These are phyloP conservation scores for Arachnomyces sp. DNA, from an alignment of 2,329 filamentous ascomycete genomes.

Conservation along the genomic window DNA sequence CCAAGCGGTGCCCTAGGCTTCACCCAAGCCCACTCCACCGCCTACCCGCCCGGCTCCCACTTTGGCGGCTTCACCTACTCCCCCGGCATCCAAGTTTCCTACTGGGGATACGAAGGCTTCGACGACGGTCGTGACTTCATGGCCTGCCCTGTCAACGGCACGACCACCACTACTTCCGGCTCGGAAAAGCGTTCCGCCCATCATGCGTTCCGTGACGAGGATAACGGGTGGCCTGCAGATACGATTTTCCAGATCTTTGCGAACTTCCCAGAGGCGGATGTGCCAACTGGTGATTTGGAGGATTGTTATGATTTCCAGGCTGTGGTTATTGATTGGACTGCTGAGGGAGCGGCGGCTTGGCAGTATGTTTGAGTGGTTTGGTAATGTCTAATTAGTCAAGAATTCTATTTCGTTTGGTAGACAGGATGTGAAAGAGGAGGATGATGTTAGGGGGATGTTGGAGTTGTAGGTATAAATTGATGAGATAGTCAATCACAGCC, in stretches of 20 bases:
- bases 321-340: constrained; percentile 23
- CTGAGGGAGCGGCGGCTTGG: constrained; percentile 26
- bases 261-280: constrained; percentile 32
- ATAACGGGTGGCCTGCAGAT: constrained; percentile 10
- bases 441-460: no score
- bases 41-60: constrained; percentile 45
- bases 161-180: no score
- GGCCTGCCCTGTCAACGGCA: constrained; percentile 30
- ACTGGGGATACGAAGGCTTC: constrained; percentile 25
- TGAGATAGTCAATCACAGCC: no score
- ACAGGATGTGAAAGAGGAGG: no score
- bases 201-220: no score
- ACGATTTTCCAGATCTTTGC: constrained; percentile 37
- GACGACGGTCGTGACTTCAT: constrained; percentile 34
- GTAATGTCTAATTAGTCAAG: no score
- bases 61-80: constrained; percentile 43
- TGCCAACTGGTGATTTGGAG: constrained; percentile 29
- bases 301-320: constrained; percentile 36
- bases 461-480: no score
- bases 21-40: constrained; percentile 48
- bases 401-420: no score
- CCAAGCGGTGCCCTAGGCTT: constrained; percentile 50
- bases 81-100: constrained; percentile 19
- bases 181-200: no score
- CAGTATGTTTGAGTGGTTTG: constrained; percentile 29